Base-by-base conservation (phyloP, 2,329 filamentous ascomycete genomes). In the Neonectria punicea region DNA sequence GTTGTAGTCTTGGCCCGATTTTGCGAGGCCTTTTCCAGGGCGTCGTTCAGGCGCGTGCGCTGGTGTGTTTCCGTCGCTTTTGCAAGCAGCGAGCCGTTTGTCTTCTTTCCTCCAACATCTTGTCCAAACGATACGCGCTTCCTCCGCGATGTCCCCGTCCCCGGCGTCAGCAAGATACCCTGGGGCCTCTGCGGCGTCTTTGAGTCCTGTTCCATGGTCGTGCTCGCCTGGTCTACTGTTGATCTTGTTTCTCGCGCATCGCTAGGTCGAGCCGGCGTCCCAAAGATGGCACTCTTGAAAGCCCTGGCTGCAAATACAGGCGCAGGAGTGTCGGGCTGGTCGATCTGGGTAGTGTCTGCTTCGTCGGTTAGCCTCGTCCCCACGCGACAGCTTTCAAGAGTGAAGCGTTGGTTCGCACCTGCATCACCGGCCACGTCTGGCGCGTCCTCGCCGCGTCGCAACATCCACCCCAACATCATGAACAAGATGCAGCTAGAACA, bases 271-370 rank as follows among this genome's bases (percentile, higher is more conserved):
- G 81, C 79, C 11, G 88, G 86, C 4, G 87, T 88, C 44, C 89
- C 89, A 71, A 90, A 91, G 50, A 91, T 77, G 28, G 87, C 89
- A 70, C 84, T 88, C 71, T 87, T 90, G 73, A 91, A 81, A 6
- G 89, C 89, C 64, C 89, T 85, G 41, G 89, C 89, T 2, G 89
- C 89, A 74, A 91, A 91, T 0, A 91, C 85, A 2, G 89, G 89
- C 0, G 87, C 89, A 7, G 89, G 89, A 16, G 89, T 91, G 70
- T 91, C 89, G 43, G 89, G 88, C 34, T 82, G 81, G 16, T 91
- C 88, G 44, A 86, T 70, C 66, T 85, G 84, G 0, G 83, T 83
- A 3, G 72, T 82, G 50, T 83, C 81, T 82, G 54, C 20, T 13
- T 18, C 14, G 8, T 25, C 10, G 22, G 18, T 53, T 41, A 71